Evolutionary conservation across 345 rosid genomes (phyloP).

Genomic region (Cardamine resedifolia): DNA sequence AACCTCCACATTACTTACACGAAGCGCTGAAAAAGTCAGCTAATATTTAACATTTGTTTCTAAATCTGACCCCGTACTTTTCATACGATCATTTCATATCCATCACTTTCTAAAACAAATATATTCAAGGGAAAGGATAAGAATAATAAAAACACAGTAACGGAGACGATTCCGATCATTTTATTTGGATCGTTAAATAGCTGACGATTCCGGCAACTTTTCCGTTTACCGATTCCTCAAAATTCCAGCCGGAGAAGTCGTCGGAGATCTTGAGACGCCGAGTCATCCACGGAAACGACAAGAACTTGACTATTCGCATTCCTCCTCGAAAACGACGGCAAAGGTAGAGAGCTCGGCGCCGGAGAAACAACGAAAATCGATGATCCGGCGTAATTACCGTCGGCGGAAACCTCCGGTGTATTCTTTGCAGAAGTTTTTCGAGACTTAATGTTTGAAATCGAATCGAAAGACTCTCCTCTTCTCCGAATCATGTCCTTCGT

Average conservation of each 20-base stretch:
- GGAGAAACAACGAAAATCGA: conserved; percentile 53
- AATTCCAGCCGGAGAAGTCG: conserved; percentile 60
- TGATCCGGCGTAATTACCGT: conserved; percentile 62
- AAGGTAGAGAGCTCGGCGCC: conserved; percentile 63
- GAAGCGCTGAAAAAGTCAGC: conserved; percentile 21
- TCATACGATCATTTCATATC: neutral
- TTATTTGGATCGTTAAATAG: conserved; percentile 17
- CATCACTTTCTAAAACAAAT: neutral
- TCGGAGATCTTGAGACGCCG: conserved; percentile 64
- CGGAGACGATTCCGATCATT: neutral
- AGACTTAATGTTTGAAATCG: conserved; percentile 35
- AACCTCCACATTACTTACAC: neutral
- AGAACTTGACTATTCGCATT: conserved; percentile 28
- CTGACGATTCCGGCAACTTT: conserved; percentile 3
- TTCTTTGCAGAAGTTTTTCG: conserved; percentile 17
- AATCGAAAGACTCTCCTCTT: conserved; percentile 58
- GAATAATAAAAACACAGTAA: neutral
- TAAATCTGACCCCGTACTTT: conserved; percentile 31
- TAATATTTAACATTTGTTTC: conserved; percentile 10
- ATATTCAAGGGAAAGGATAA: conserved; percentile 3
- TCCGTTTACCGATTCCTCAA: conserved; percentile 11
- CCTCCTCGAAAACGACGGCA: conserved; percentile 60
- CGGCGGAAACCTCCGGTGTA: conserved; percentile 33
- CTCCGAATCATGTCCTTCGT: conserved; percentile 38
- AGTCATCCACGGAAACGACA: conserved; percentile 45